Evolutionary conservation across 208 protist species (phyloP), one percentile per base, ranked within the genome.

Genomic region (Leishmania braziliensis): DNA sequence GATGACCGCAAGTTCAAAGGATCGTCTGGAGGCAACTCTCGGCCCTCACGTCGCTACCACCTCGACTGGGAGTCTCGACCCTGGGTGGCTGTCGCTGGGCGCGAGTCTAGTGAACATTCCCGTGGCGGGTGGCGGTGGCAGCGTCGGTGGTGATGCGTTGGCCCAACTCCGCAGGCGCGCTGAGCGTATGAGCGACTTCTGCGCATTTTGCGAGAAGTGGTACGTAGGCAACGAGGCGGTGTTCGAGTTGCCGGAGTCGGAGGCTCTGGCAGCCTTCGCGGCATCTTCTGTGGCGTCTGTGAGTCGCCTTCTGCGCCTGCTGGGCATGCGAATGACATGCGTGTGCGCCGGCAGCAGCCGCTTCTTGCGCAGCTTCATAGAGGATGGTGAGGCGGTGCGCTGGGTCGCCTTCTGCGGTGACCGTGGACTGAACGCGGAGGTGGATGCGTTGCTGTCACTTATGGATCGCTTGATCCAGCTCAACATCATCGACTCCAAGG

Each of bases 131-230:
- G 73, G 78, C 54, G 68, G 77, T 1, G 53, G 53, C n/a, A 68
- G 63, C 23, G 63, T 53, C 58, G 66, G 43, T 43, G n/a, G 23
- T 12, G 60, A 51, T 56, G 78, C 62, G 43, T 36, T 76, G 29
- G 29, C 53, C 12, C 73, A 82, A 50, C 74, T 86, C 10, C 77
- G 68, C 78, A 82, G 62, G 36, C 71, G 82, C 3, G 95, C 93
- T 3, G 91, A 96, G 84, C 88, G 90, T 51, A 79, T 96, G 80
- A 96, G 92, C 77, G 91, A 95, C 51, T 88, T 96, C 51, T 97
- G 95, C 78, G 75, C 83, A 18, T 75, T 94, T 51, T 88, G 86
- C 48, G 91, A 96, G 39, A 92, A 92, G 84, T 96, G 90, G 88
- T 94, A 92, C 82, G 29, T 84, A 10, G 69, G 84, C 23, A 90